Conservation (phyloP, 495 filamentous ascomycete species). For the Usnea hakonensis region DNA sequence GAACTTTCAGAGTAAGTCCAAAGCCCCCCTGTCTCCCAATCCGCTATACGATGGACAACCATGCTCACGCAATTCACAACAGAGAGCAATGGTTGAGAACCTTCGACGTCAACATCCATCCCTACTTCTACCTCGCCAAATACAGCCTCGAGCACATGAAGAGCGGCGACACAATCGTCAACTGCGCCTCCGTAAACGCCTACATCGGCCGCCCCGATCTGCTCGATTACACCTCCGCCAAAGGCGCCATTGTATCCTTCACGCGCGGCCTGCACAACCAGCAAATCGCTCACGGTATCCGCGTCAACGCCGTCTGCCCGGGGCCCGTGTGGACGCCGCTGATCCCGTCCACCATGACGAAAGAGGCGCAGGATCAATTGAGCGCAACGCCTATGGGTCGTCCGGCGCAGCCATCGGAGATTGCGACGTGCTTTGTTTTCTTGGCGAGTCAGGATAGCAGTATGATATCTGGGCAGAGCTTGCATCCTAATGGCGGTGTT, state of each 20-base stretch:
- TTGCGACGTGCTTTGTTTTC: conserved; percentile 82
- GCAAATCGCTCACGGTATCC: conserved; percentile 61
- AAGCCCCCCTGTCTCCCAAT: not conserved
- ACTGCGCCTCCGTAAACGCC: conserved; percentile 72
- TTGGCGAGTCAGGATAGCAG: conserved; percentile 68
- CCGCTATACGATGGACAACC: not conserved
- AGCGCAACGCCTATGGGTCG: conserved; percentile 66
- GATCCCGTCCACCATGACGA: conserved; percentile 70
- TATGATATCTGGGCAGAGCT: conserved; percentile 51
- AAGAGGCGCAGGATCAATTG: conserved; percentile 63
- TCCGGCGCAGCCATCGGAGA: conserved; percentile 69
- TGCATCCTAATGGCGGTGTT: conserved; percentile 64
- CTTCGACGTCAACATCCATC: conserved; percentile 70
- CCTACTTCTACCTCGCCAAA: conserved; percentile 69
- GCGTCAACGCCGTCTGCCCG: conserved; percentile 74
- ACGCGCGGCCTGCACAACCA: conserved; percentile 74
- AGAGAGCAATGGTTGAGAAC: conserved; percentile 70
- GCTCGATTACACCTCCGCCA: conserved; percentile 78
- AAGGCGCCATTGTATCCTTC: conserved; percentile 78
- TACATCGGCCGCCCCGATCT: conserved; percentile 78
- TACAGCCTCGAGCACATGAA: conserved; percentile 70
- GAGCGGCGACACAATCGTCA: conserved; percentile 71
- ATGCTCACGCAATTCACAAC: conserved; percentile 26
- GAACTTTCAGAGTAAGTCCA: conserved; percentile 63
- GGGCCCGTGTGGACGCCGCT: conserved; percentile 84